Percentiles rank a stretch among this genome's conserved stretches.
phyloP scores from a whole-genome alignment of 2,329 filamentous ascomycete genomes.

The Stagonosporopsis vannaccii region DNA sequence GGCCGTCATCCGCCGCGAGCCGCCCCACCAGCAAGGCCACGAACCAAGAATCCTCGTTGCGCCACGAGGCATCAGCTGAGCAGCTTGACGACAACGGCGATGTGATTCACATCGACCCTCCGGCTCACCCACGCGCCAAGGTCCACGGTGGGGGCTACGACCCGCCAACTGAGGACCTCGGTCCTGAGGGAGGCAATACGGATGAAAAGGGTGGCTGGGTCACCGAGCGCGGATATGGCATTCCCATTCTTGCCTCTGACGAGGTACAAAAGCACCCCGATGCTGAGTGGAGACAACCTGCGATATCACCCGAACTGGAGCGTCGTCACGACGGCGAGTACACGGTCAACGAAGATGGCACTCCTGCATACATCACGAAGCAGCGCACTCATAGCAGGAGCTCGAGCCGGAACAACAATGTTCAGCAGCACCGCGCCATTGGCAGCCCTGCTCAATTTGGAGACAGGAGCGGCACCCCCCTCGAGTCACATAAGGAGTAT shows the following conservation, averaged over 20 bases:
- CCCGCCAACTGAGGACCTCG: constrained; percentile 60
- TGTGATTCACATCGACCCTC: constrained; percentile 81
- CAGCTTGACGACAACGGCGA: constrained; percentile 61
- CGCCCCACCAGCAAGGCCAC: constrained; percentile 57
- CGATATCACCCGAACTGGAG: constrained; percentile 74
- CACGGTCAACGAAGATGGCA: constrained; percentile 55
- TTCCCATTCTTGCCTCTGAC: constrained; percentile 87
- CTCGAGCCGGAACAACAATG: constrained; percentile 63
- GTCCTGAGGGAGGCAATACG: constrained; percentile 55
- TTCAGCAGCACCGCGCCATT: constrained; percentile 56
- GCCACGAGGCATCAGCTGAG: constrained; percentile 57
- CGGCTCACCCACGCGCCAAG: constrained; percentile 55
- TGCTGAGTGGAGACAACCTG: constrained; percentile 75
- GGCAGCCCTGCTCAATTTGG: constrained; percentile 50
- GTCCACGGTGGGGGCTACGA: constrained; percentile 59
- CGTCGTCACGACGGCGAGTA: constrained; percentile 63
- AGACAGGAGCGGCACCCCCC: constrained; percentile 67
- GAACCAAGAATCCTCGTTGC: constrained; percentile 59
- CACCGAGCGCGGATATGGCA: constrained; percentile 69
- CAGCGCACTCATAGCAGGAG: constrained; percentile 60
- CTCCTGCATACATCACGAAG: constrained; percentile 56
- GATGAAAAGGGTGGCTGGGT: constrained; percentile 59
- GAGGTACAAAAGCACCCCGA: constrained; percentile 79
- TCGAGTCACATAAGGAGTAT: constrained; percentile 92
- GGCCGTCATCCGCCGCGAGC: constrained; percentile 57